A percentile compares a stretch with the other conserved stretches of the same genome.
Conservation (phyloP, 2,329 filamentous ascomycete genomes). For the Aspergillus novofumigatus region DNA sequence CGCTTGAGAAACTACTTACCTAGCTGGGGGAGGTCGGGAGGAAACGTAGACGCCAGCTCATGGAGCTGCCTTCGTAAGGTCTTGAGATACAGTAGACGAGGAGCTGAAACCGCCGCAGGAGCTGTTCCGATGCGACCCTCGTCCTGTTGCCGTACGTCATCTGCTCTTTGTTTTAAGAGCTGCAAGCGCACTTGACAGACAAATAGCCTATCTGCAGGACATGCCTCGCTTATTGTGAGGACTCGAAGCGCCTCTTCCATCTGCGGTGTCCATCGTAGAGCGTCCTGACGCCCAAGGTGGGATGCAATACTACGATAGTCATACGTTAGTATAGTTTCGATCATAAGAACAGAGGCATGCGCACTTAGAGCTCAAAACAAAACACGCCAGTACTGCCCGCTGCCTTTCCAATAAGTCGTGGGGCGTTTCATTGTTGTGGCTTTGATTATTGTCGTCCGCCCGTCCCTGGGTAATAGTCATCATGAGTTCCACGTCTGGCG, state of each 20-base stretch:
- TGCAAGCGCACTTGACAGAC: slow-evolving; percentile 37
- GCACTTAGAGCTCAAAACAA: slow-evolving; percentile 29
- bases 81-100: slow-evolving; percentile 27
- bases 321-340: slow-evolving; percentile 7
- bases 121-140: slow-evolving; percentile 15
- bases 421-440: slow-evolving; percentile 8
- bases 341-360: neutral
- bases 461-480: slow-evolving; percentile 26
- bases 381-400: slow-evolving; percentile 29
- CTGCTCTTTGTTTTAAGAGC: slow-evolving; percentile 28
- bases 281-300: slow-evolving; percentile 31
- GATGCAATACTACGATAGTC: slow-evolving; percentile 27
- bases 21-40: slow-evolving; percentile 15
- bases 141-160: slow-evolving; percentile 27
- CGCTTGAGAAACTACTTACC: slow-evolving; percentile 12
- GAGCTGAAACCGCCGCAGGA: slow-evolving; percentile 6
- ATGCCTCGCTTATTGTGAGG: slow-evolving; percentile 22
- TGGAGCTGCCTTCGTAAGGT: slow-evolving; percentile 28
- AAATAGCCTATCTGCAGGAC: slow-evolving; percentile 27
- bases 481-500: slow-evolving; percentile 28
- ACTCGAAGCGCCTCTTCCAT: slow-evolving; percentile 36
- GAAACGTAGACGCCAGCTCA: slow-evolving; percentile 27
- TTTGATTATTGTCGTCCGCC: slow-evolving; percentile 8
- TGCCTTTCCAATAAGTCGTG: slow-evolving; percentile 22
- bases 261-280: slow-evolving; percentile 36